Base-by-base conservation (phyloP, 1,284 basidiomycete species). In the Flammula alnicola region DNA sequence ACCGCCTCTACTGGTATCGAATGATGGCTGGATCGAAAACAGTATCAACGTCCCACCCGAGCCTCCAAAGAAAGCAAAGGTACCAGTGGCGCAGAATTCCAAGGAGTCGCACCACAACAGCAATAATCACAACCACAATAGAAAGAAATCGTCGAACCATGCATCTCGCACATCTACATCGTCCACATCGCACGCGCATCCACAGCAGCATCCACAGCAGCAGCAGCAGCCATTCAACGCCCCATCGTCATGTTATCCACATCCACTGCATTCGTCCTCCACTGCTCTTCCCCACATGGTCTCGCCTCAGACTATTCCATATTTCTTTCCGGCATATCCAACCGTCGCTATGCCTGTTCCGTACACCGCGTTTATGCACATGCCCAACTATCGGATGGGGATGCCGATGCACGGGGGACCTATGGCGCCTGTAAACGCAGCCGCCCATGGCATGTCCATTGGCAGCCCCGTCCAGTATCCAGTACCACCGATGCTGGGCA, bases 11-110 rank as follows among this genome's bases (percentile, higher is more conserved):
- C 27, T 16, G 27, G 41, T 57, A 16, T 44, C 36, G 23, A 36
- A 39, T 27, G 62, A 63, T 38, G 63, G 62, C 12, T 65, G 63
- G 63, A 56, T 63, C 12, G 62, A 63, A 39, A 49, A 51, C 45
- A 49, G 44, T 25, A 29, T 44, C 16, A 42, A 31, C 27, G 23
- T 37, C 14, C 51, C 46, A 27, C 40, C 52, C 4, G 44, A 53
- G 27, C 27, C 40, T 5, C 56, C 47, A 38, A 55, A 59, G 43
- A 54, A 52, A 39, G 23, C 41, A n/a, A 57, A 53, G 32, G 31
- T 32, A 33, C 33, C 43, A 30, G 9, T 47, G 29, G 52, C 47
- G 37, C 49, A 44, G 17, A 32, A 41, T 6, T 20, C 51, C 37
- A 58, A 50, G 41, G 50, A 54, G 16, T 12, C 36, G 1, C 44